Base-by-base conservation (phyloP, 805 yeast genomes). In the Ogataea paradorogensis region DNA sequence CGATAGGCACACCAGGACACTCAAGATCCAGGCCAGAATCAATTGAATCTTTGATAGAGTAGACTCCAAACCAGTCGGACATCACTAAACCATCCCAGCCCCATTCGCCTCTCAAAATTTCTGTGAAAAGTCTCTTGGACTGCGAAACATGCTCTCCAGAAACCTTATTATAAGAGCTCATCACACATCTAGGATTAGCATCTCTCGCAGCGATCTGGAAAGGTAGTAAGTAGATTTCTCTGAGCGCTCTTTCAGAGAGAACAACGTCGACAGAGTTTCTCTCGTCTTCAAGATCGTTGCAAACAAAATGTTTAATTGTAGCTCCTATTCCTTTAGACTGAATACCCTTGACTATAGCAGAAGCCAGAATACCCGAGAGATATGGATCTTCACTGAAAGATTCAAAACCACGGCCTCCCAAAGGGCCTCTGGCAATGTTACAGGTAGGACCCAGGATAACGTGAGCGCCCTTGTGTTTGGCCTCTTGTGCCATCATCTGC, bases 61-160 rank as follows among this genome's bases (percentile, higher is more conserved):
- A 78, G 9, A 70, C 70, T 26, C 86, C 86, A 56, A 55, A 74
- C 86, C 85, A 80, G 59, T 80, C 86, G 26, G 81, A 73, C 80
- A 80, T 77, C 29, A 70, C 56, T 26, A 71, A 56, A 33, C 85
- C 85, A 10, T 73, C 65, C 65, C 70, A 80, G 9, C 65, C 62
- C 82, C 82, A 80, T 55, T 80, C 85, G 4, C 65, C 55, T 43
- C 82, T 63, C 42, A 80, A 59, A 24, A 77, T 60, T 22, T 74
- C 73, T 11, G 68, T 61, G 29, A 80, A 50, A 28, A 78, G 54
- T 28, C 54, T 50, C 39, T 65, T 63, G 30, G 70, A 63, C 51
- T 79, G 76, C 16, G 80, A 70, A 36, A 63, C 78, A 55, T 80
- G 84, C n/a, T 56, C 72, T 25, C 85, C 86, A 48, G 78, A 78